Conservation (phyloP, 768 basidiomycete species). For the Sistotremastrum niveocremeum region DNA sequence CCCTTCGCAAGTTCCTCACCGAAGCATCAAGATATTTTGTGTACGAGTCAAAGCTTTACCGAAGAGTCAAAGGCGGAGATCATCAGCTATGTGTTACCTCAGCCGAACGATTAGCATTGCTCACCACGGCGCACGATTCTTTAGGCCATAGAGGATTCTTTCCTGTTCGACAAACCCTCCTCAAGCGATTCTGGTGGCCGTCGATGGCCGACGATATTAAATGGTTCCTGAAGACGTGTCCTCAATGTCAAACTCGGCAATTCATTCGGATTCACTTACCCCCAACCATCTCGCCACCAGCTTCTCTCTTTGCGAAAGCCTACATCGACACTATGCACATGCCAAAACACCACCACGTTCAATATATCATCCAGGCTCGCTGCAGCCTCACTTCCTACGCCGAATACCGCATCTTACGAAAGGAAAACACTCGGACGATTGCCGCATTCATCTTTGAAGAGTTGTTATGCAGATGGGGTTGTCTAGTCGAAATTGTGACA, state of each 20-base stretch:
- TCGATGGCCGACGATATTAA: conserved; percentile 14
- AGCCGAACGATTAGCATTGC: neutral
- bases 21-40: neutral
- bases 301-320: conserved; percentile 12
- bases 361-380: conserved; percentile 17
- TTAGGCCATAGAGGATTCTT: conserved; percentile 10
- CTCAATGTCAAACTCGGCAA: conserved; percentile 18
- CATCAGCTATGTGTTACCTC: conserved; percentile 10
- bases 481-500: conserved; percentile 8
- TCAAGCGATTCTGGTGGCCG: conserved; percentile 19
- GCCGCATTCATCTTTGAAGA: conserved; percentile 19
- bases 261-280: conserved; percentile 11
- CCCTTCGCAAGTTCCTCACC: too few species aligned
- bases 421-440: conserved; percentile 6
- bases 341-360: conserved; percentile 9
- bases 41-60: conserved; percentile 7
- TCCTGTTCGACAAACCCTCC: conserved; percentile 2
- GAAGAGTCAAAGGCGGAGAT: conserved; percentile 2
- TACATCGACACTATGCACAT: conserved; percentile 19
- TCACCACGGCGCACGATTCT: conserved; percentile 8
- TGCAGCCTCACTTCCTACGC: conserved; percentile 18
- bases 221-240: conserved; percentile 21
- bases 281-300: conserved; percentile 10
- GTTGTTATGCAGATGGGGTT: conserved; percentile 9
- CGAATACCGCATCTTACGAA: conserved; percentile 10